Conservation (phyloP, 305 asterid species). For the Fraxinus floribunda region DNA sequence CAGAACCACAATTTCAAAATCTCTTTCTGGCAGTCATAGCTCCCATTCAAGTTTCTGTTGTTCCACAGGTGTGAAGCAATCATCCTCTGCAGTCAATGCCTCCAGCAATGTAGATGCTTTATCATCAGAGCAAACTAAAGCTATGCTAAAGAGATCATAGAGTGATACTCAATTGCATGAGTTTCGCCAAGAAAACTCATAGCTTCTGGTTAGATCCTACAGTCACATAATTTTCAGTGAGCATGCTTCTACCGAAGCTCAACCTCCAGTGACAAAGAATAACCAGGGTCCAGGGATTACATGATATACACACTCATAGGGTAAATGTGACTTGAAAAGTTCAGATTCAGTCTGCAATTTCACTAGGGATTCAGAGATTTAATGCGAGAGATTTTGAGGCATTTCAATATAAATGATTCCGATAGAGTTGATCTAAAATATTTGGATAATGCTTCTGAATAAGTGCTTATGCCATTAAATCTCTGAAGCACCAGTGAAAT, state of each 20-base stretch:
- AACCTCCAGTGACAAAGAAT: conserved; percentile 17
- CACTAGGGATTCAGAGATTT: conserved; percentile 53
- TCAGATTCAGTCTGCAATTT: conserved; percentile 62
- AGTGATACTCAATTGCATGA: conserved; percentile 46
- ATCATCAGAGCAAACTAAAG: conserved; percentile 37
- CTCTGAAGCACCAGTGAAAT: no score
- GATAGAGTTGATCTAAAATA: conserved; percentile 51
- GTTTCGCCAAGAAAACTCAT: conserved; percentile 40
- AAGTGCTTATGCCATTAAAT: conserved; percentile 64
- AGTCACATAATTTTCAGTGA: conserved; percentile 42
- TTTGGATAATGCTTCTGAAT: conserved; percentile 68
- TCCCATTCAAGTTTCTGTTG: conserved; percentile 58
- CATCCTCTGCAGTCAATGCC: conserved; percentile 30
- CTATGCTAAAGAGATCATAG: conserved; percentile 44
- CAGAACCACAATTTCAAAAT: conserved; percentile 35
- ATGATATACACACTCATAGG: conserved; percentile 28
- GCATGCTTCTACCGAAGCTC: conserved; percentile 22
- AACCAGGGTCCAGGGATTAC: neutral
- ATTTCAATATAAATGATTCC: conserved; percentile 49
- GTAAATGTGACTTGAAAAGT: conserved; percentile 66
- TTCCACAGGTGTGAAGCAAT: conserved; percentile 53
- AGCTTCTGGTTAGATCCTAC: conserved; percentile 45
- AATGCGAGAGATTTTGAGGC: conserved; percentile 52
- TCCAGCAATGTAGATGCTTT: conserved; percentile 27
- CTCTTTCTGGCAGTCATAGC: conserved; percentile 63